Percentiles rank a stretch among this genome's conserved stretches.
These are phyloP conservation scores for Coix lacrymajobi DNA, from an alignment of 176 grass and related monocot species.

Conservation along the genomic window DNA sequence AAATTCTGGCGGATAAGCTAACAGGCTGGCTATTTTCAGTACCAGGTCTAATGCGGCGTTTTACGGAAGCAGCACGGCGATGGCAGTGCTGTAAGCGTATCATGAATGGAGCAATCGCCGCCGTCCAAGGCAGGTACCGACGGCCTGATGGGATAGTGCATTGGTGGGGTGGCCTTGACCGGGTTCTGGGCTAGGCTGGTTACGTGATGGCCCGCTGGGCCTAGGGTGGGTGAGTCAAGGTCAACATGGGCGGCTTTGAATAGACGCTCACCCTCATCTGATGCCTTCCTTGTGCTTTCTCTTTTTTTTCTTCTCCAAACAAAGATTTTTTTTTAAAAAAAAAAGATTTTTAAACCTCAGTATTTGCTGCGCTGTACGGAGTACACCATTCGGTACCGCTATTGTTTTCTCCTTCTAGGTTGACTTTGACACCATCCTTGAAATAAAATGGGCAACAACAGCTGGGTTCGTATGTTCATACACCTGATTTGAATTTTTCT, in stretches of 20 bases:
- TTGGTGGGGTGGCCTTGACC: background rate
- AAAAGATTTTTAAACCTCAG: no score
- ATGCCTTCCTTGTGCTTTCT: background rate
- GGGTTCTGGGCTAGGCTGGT: background rate
- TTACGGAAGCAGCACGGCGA: background rate
- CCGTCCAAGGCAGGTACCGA: background rate
- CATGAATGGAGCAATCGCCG: background rate
- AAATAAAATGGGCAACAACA: no score
- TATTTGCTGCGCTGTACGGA: background rate
- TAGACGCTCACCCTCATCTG: background rate
- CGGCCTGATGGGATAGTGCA: background rate
- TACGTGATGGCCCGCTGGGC: background rate
- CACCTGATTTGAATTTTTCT: no score
- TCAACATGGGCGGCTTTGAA: conserved; percentile 28
- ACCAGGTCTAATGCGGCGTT: background rate
- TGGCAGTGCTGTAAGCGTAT: background rate
- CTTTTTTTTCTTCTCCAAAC: background rate
- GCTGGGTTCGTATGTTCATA: no score
- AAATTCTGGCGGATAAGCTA: no score
- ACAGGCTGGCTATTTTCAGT: no score
- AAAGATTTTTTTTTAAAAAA: no score
- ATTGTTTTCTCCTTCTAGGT: background rate
- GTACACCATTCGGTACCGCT: background rate
- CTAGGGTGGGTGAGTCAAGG: background rate
- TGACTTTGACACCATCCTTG: no score